Conservation (phyloP, 441 rosid species). For the Gossypium schwendimanii region DNA sequence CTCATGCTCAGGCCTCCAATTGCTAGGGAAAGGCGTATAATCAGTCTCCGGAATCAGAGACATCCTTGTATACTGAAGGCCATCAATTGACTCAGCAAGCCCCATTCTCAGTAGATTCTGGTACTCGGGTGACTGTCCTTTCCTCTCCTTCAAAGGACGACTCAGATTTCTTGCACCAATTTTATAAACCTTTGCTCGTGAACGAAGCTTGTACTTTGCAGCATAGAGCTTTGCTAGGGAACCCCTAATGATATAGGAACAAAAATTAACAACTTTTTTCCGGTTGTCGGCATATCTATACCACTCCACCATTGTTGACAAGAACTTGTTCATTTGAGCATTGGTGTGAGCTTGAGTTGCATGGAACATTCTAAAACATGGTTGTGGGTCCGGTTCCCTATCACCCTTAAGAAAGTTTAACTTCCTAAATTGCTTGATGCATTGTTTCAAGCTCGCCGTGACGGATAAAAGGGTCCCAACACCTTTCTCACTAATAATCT, state of each 20-base stretch:
- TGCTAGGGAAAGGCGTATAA: slow-evolving; percentile 76
- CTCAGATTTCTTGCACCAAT: slow-evolving; percentile 58
- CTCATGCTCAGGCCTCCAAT: slow-evolving; percentile 91
- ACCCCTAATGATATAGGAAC: slow-evolving; percentile 71
- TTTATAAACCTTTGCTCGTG: slow-evolving; percentile 86
- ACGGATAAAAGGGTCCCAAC: slow-evolving; percentile 89
- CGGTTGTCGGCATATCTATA: slow-evolving; percentile 85
- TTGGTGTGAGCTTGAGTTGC: slow-evolving; percentile 95
- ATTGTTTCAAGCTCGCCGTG: slow-evolving; percentile 86
- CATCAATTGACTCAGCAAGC: slow-evolving; percentile 82
- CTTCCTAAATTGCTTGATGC: slow-evolving; percentile 86
- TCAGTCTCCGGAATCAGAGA: slow-evolving; percentile 90
- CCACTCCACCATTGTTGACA: slow-evolving; percentile 89
- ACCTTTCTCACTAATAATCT: slow-evolving; percentile 93
- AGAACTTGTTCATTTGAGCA: slow-evolving; percentile 86
- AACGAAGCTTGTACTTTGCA: slow-evolving; percentile 85
- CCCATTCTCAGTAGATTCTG: slow-evolving; percentile 87
- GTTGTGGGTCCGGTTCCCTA: slow-evolving; percentile 91
- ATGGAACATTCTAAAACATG: slow-evolving; percentile 96
- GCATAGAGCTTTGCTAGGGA: slow-evolving; percentile 94
- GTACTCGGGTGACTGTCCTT: slow-evolving; percentile 84
- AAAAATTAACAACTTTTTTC: slow-evolving; percentile 79
- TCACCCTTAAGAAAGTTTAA: slow-evolving; percentile 79
- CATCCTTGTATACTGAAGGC: slow-evolving; percentile 87
- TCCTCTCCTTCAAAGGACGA: slow-evolving; percentile 84